Base-by-base conservation (phyloP, 2,329 filamentous ascomycete species). In the Ophiostoma perfectum region DNA sequence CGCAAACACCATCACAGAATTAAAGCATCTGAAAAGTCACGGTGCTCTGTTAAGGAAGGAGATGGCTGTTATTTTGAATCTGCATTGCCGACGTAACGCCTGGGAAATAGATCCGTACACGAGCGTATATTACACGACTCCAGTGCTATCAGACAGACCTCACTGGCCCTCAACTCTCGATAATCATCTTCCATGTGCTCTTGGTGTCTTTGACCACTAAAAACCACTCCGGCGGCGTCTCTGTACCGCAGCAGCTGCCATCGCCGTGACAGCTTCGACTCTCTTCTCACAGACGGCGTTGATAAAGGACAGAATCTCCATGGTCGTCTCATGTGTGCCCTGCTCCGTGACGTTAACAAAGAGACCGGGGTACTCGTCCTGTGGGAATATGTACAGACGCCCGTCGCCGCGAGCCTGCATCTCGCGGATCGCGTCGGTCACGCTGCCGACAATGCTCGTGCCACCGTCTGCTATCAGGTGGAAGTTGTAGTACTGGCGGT, bases 291-390 rank as follows among this genome's bases (percentile, higher is more conserved):
- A 3, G 42, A 73, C 36, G 9, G 69, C 70, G 38, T 71, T 73
- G 42, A 75, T 70, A 47, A 75, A 74, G 18, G 72, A 72, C 14
- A 77, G 67, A 39, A 77, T 75, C 68, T 73, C 70, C 65, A 77
- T 68, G 16, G 75, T 74, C 44, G 73, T 73, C 55, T 74, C 73
- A 55, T 73, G 73, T 16, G 70, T 69, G 4, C 63, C 60, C 69
- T 70, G 72, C 9, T 64, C 64, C n/a, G 74, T 75, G 41, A 74
- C 72, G 66, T 76, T 71, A 55, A 77, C 70, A 36, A 66, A 73
- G 41, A 77, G 44, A 0, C 70, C 70, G 0, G 58, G 60, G 45
- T 68, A 66, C 65, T 68, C 66, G 47, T 68, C 45, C 38, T 44
- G n/a, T 14, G 68, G 67, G 12, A 73, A 73, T 5, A 38, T 41